phyloP scores from a whole-genome alignment of 257 asterid genomes.

The Solanum gracilifrons region DNA sequence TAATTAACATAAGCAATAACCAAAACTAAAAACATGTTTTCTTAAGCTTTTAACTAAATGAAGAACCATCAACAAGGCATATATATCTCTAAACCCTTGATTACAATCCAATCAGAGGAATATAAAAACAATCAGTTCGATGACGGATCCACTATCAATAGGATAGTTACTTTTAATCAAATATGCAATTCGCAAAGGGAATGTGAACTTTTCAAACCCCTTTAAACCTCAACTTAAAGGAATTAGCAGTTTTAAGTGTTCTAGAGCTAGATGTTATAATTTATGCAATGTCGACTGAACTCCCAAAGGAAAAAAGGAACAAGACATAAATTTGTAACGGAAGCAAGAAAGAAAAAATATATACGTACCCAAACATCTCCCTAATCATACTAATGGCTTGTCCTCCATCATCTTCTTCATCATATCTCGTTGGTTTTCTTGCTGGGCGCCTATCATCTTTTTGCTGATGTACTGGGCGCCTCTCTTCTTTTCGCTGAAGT shows the following conservation, averaged over 20 bases:
- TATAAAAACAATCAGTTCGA: neutral
- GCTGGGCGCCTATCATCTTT: slow-evolving; percentile 24
- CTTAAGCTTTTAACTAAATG: neutral
- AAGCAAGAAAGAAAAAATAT: neutral
- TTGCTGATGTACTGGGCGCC: neutral
- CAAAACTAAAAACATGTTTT: neutral
- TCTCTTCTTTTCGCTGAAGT: neutral
- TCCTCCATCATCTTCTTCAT: slow-evolving; percentile 30
- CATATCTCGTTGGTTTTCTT: slow-evolving; percentile 48
- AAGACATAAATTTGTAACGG: neutral
- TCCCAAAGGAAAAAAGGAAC: neutral
- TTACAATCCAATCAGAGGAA: neutral
- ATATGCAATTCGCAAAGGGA: neutral
- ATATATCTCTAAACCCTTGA: too few relatives aligned
- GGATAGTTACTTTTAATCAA: neutral
- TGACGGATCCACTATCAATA: neutral
- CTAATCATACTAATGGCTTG: slow-evolving; percentile 43
- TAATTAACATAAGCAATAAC: neutral
- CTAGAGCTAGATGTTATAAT: neutral
- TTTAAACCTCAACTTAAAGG: neutral
- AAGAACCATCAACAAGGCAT: neutral
- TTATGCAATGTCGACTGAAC: neutral
- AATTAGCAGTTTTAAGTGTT: neutral
- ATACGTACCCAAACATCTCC: slow-evolving; percentile 54
- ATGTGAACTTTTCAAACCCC: neutral